Evolutionary conservation across 2,329 filamentous ascomycete species (phyloP), one percentile per base, ranked within the genome.

Genomic region (Neofusicoccum laricinum): DNA sequence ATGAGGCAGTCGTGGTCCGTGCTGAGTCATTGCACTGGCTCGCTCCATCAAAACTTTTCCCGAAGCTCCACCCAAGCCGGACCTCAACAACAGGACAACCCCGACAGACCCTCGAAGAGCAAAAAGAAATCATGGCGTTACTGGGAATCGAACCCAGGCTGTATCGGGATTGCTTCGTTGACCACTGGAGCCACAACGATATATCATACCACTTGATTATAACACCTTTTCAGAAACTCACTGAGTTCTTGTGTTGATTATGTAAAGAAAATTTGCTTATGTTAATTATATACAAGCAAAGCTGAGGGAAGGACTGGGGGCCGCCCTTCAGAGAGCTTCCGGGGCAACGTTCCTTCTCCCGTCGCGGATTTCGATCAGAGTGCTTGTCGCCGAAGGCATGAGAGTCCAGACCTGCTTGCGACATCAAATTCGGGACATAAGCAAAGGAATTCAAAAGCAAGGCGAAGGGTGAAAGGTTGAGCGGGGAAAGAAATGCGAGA

Each of bases 61-160:
- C 10, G 21, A 32, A 10, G 19, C 51, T 57, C 21, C 19, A 51
- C 38, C 12, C 50, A 10, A 51, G 15, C 6, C 6, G 11, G 15
- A 14, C 7, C n/a, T 34, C 12, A 40, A 55, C 36, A 40, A 40
- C 17, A 15, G 25, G 5, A 30, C 25, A 30, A 30, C 25, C 25
- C 1, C 25, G 25, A 30, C 25, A 30, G 25, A 30, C 25, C 5
- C 25, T 1, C 25, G 4, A 30, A 30, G 25, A 6, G 17, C 17
- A 55, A 55, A 55, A 40, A 41, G n/a, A 15, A 55, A 55, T n/a
- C 10, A 19, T 21, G 50, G 36, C 36, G 36, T 38, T 38, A 30
- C 61, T 63, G 61, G 61, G 61, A 63, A 63, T 63, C 61, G 61
- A 63, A 63, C 61, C 61, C 61, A 63, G 61, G 32, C 43, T 41